These are phyloP conservation scores for Kodamaea leandrae DNA, from an alignment of 805 yeast genomes.

Conservation along the genomic window DNA sequence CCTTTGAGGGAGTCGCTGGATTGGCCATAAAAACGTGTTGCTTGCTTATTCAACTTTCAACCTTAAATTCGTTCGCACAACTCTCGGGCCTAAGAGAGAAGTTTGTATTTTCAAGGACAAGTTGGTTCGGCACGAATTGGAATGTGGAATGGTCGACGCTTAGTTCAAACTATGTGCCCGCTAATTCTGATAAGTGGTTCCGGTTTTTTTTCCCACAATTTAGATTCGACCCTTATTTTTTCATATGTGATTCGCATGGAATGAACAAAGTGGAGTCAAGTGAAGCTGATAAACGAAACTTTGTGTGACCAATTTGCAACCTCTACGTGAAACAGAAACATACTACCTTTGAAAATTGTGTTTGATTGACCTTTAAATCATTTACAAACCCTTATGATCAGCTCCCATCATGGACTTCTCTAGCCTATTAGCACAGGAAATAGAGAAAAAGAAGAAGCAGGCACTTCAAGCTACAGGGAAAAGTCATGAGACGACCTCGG, in stretches of 20 bases:
- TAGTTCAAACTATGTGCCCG: too few relatives aligned
- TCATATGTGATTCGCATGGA: slow-evolving; percentile 1
- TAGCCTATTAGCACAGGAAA: slow-evolving; percentile 46
- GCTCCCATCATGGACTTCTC: slow-evolving; percentile 45
- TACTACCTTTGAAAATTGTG: background rate
- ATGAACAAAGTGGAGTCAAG: too few relatives aligned
- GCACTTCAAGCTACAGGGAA: too few relatives aligned
- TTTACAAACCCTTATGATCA: background rate
- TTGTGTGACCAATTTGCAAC: background rate
- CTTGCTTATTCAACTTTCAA: too few relatives aligned
- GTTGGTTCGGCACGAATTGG: too few relatives aligned
- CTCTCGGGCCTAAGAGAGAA: background rate
- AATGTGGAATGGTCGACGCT: too few relatives aligned
- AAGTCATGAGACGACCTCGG: background rate
- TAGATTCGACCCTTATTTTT: background rate
- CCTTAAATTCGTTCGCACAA: too few relatives aligned
- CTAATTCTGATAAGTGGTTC: background rate
- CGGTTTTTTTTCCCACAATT: slow-evolving; percentile 1
- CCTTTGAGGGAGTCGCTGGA: slow-evolving; percentile 9
- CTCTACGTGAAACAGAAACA: background rate
- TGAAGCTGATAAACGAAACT: background rate
- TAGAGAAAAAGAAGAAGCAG: slow-evolving; percentile 40
- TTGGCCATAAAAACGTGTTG: slow-evolving; percentile 6
- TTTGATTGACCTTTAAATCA: background rate
- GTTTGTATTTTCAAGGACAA: too few relatives aligned